These are phyloP conservation scores for Triticum urartu DNA, from an alignment of 176 grass and related monocot species.

Conservation along the genomic window DNA sequence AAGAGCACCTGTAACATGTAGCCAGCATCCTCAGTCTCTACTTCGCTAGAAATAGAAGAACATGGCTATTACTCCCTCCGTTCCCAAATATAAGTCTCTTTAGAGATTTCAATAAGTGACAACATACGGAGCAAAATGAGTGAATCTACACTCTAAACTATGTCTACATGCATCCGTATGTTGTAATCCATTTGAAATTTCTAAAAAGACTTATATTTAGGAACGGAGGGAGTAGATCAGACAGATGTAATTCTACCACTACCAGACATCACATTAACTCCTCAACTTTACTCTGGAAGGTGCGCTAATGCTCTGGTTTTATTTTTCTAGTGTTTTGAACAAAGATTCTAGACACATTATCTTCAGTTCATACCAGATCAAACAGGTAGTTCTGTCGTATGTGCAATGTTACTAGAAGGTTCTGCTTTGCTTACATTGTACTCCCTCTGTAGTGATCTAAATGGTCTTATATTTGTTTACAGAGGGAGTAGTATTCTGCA, in stretches of 20 bases:
- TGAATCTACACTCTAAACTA: too few relatives aligned
- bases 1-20: slow-evolving; percentile 79
- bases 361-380: not conserved
- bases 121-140: too few relatives aligned
- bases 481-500: not conserved
- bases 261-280: not conserved
- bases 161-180: too few relatives aligned
- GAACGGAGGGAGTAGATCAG: not conserved
- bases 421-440: slow-evolving; percentile 1
- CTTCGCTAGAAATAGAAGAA: slow-evolving; percentile 10
- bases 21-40: not conserved
- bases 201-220: too few relatives aligned
- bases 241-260: not conserved
- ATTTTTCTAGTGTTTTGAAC: slow-evolving; percentile 1
- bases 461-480: too few relatives aligned
- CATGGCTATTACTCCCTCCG: not conserved
- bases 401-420: slow-evolving; percentile 9
- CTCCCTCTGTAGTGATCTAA: too few relatives aligned
- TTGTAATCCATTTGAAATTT: too few relatives aligned
- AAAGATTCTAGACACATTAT: slow-evolving; percentile 3
- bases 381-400: not conserved
- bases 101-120: too few relatives aligned
- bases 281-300: not conserved
- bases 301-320: not conserved
- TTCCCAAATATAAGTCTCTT: too few relatives aligned